Percentiles rank a stretch among this genome's conserved stretches.
phyloP scores from a whole-genome alignment of 148 eudicot species.

The Polygonum maritimum region DNA sequence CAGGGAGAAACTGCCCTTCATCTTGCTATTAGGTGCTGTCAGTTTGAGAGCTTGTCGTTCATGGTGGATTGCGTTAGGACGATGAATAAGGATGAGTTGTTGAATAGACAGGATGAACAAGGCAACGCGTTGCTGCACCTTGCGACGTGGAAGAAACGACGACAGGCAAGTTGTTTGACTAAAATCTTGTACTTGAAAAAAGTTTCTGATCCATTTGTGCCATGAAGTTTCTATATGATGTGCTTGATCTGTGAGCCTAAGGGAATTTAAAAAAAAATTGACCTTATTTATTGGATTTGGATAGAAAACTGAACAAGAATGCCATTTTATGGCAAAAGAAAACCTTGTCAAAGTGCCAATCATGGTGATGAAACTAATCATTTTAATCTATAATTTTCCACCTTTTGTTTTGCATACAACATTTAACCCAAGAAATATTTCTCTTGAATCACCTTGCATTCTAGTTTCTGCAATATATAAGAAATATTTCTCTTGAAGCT shows the following conservation, averaged over 20 bases:
- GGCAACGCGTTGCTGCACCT: conserved; percentile 52
- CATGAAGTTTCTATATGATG: neutral
- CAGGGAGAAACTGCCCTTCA: conserved; percentile 50
- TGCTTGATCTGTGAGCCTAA: neutral
- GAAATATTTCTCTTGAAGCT: neutral
- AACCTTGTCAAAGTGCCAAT: neutral
- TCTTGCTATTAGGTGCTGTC: conserved; percentile 40
- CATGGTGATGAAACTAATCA: too few species aligned
- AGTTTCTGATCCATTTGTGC: neutral
- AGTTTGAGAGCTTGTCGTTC: conserved; percentile 25
- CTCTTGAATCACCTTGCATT: neutral
- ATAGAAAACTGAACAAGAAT: neutral
- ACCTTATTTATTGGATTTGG: neutral
- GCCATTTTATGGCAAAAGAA: neutral
- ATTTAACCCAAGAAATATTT: neutral
- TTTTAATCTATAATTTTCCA: too few species aligned
- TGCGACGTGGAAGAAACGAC: conserved; percentile 41
- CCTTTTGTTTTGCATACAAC: neutral
- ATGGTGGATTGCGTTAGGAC: conserved; percentile 27
- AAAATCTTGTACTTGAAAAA: neutral
- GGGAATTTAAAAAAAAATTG: neutral
- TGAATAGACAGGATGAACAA: conserved; percentile 34
- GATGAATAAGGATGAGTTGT: conserved; percentile 19
- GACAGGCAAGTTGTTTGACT: conserved; percentile 31
- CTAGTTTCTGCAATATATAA: neutral